Conservation (phyloP, 1,284 basidiomycete genomes). For the Leccinum ambiguum region DNA sequence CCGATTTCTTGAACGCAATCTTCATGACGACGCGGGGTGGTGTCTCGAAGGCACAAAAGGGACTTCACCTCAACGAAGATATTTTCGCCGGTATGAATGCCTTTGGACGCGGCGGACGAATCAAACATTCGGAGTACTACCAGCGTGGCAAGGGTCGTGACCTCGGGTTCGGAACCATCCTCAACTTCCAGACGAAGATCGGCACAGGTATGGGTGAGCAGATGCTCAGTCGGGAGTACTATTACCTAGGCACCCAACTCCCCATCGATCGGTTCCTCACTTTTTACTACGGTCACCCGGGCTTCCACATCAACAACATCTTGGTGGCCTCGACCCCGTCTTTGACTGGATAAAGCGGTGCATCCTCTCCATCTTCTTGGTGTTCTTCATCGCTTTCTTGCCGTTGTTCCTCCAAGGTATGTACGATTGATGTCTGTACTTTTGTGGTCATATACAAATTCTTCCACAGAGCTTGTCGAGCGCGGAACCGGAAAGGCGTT, state of each 20-base stretch:
- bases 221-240: constrained; percentile 99
- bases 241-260: constrained; percentile 97
- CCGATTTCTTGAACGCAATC: constrained; percentile 97
- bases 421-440: constrained; percentile 19
- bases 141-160: constrained; percentile 99
- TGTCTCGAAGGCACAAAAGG: constrained; percentile 99
- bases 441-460: constrained; percentile 4
- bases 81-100: constrained; percentile 99
- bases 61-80: constrained; percentile 98
- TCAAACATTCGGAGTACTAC: constrained; percentile 99
- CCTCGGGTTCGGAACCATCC: constrained; percentile 97
- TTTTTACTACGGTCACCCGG: constrained; percentile 99
- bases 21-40: constrained; percentile 99
- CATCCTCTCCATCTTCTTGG: constrained; percentile 95
- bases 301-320: constrained; percentile 99
- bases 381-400: constrained; percentile 95
- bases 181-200: constrained; percentile 99
- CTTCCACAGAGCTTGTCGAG: constrained; percentile 79
- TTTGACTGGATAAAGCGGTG: constrained; percentile 97
- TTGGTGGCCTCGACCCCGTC: constrained; percentile 93
- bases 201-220: constrained; percentile 99
- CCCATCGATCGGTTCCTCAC: constrained; percentile 98
- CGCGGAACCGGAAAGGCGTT: constrained; percentile 93
- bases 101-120: constrained; percentile 96
- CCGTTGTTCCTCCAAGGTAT: constrained; percentile 93